phyloP scores from a whole-genome alignment of 1,284 basidiomycete genomes.

The Apiotrichum sp. region DNA sequence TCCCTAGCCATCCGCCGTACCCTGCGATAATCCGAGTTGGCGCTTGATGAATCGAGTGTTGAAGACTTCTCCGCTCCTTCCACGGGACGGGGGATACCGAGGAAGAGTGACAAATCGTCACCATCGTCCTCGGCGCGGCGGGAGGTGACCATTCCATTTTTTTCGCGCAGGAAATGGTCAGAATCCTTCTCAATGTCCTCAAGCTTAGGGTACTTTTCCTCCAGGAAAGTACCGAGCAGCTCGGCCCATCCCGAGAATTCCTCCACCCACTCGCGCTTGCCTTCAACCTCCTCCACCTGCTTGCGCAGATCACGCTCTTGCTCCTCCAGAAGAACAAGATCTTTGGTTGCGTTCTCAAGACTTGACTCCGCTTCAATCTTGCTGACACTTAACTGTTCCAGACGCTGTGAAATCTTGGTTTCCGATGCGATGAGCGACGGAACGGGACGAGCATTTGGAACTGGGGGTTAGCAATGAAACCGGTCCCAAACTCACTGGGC shows the following conservation, averaged over 20 bases:
- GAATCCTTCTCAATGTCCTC: conserved; percentile 81
- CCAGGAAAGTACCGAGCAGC: conserved; percentile 76
- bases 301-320: conserved; percentile 73
- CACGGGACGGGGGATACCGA: conserved; percentile 54
- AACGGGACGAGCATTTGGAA: conserved; percentile 51
- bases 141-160: conserved; percentile 60
- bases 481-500: conserved; percentile 56
- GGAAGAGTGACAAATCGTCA: conserved; percentile 72
- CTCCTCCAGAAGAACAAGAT: conserved; percentile 63
- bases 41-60: conserved; percentile 31
- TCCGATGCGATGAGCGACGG: conserved; percentile 65
- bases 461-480: conserved; percentile 43
- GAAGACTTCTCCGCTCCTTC: conserved; percentile 22
- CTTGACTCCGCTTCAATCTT: conserved; percentile 39
- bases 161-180: conserved; percentile 66
- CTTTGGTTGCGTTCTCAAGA: conserved; percentile 50
- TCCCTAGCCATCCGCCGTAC: conserved; percentile 56
- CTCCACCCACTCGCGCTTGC: conserved; percentile 78
- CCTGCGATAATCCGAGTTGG: conserved; percentile 51
- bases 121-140: conserved; percentile 67
- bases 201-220: conserved; percentile 83
- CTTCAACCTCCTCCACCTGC: conserved; percentile 71
- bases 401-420: conserved; percentile 57
- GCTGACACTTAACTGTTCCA: conserved; percentile 52
- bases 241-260: conserved; percentile 83